Evolutionary conservation across 768 basidiomycete species (phyloP).

Genomic region (Lanmaoa rubissima): DNA sequence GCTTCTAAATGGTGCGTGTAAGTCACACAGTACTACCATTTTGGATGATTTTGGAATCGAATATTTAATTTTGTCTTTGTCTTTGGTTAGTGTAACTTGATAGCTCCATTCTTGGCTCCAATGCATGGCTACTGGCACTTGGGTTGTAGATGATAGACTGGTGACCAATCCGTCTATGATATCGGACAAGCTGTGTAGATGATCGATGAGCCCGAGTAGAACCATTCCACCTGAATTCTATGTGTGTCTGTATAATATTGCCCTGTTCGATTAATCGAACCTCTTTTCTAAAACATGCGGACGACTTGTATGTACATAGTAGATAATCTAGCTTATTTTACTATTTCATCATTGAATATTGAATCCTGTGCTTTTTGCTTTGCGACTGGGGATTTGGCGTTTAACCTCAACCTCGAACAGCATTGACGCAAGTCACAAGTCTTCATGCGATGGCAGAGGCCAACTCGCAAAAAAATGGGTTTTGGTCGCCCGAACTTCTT

Average conservation of each 20-base stretch:
- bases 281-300: too few species aligned
- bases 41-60: neutral
- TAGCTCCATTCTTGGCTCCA: neutral
- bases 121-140: neutral
- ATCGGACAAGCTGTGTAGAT: too few species aligned
- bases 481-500: conserved; percentile 31
- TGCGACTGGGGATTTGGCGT: neutral
- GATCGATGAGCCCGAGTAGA: too few species aligned
- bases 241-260: too few species aligned
- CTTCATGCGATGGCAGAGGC: conserved; percentile 21
- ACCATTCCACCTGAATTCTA: neutral
- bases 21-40: neutral
- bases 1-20: neutral
- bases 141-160: too few species aligned
- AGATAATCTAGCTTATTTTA: neutral
- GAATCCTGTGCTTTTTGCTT: conserved; percentile 13
- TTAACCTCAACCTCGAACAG: conserved; percentile 1
- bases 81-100: neutral
- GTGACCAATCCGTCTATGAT: too few species aligned
- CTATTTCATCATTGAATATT: conserved; percentile 3
- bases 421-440: conserved; percentile 5
- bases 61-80: neutral
- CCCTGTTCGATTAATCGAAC: neutral
- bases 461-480: conserved; percentile 28
- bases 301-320: neutral